Conservation (phyloP, 2,329 filamentous ascomycete species). For the Rasamsonia emersonii region DNA sequence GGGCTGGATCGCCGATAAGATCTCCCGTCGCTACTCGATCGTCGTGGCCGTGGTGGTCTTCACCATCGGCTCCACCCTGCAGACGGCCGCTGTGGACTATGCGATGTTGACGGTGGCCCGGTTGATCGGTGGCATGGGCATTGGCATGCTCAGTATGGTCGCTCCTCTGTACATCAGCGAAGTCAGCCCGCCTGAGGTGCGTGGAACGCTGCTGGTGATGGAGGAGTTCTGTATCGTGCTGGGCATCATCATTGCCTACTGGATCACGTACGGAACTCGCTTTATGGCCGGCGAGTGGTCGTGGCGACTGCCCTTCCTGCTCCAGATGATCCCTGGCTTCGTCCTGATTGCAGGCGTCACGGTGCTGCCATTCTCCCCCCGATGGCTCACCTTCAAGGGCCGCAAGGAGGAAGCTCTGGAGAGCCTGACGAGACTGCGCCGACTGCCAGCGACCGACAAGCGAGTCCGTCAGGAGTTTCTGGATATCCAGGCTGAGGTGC, state of each 20-base stretch:
- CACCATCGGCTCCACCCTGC: conserved; percentile 42
- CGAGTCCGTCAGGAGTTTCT: conserved; percentile 44
- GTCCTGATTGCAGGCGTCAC: conserved; percentile 28
- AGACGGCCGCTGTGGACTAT: conserved; percentile 43
- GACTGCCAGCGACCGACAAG: conserved; percentile 40
- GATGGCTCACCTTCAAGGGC: conserved; percentile 43
- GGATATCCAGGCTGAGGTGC: conserved; percentile 46
- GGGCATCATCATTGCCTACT: conserved; percentile 35
- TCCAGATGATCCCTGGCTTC: conserved; percentile 38
- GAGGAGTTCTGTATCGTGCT: conserved; percentile 35
- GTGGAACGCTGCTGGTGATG: conserved; percentile 37
- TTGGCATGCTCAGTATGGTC: conserved; percentile 23
- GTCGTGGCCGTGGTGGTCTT: conserved; percentile 45
- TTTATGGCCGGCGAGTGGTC: conserved; percentile 39
- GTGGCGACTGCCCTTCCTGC: conserved; percentile 40
- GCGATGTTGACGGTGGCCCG: conserved; percentile 36
- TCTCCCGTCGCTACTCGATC: conserved; percentile 46
- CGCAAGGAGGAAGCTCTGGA: conserved; percentile 42
- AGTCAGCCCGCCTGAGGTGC: conserved; percentile 39
- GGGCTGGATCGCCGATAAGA: conserved; percentile 44
- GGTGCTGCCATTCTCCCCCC: conserved; percentile 47
- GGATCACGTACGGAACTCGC: conserved; percentile 35
- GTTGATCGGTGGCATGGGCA: conserved; percentile 6
- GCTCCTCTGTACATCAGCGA: conserved; percentile 42
- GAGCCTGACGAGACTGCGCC: conserved; percentile 42